Evolutionary conservation across 2,329 filamentous ascomycete species (phyloP).

Genomic region (Epichloe gansuensis): DNA sequence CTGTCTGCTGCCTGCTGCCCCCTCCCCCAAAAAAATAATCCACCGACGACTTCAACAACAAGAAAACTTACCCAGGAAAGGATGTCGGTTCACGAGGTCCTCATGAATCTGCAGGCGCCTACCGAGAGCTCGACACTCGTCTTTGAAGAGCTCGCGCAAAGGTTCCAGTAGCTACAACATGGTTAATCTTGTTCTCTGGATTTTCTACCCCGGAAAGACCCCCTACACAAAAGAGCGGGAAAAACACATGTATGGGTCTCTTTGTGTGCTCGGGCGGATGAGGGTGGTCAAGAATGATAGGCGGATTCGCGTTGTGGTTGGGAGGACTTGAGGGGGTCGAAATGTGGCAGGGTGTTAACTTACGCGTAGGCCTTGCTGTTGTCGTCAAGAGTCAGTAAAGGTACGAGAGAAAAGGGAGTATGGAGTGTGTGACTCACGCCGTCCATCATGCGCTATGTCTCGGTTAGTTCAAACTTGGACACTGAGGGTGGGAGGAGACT

Average conservation of each 20-base stretch:
- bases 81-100: conserved; percentile 19
- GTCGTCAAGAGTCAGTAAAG: not conserved
- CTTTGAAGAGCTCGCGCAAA: conserved; percentile 31
- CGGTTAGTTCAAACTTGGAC: not conserved
- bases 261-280: too few relatives aligned
- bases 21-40: too few relatives aligned
- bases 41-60: not conserved
- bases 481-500: conserved; percentile 15
- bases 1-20: too few relatives aligned
- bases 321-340: not conserved
- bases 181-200: not conserved
- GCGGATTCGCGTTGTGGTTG: too few relatives aligned
- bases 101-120: conserved; percentile 19
- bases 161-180: conserved; percentile 56
- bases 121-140: conserved; percentile 43
- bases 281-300: too few relatives aligned
- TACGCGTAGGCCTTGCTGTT: conserved; percentile 4
- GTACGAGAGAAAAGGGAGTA: not conserved
- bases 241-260: too few relatives aligned
- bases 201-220: too few relatives aligned
- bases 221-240: too few relatives aligned
- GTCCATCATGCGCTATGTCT: conserved; percentile 31
- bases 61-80: conserved; percentile 5
- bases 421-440: conserved; percentile 15
- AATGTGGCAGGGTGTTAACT: not conserved